Conservation (phyloP, 2,329 filamentous ascomycete genomes). For the Colletotrichum spinosum region DNA sequence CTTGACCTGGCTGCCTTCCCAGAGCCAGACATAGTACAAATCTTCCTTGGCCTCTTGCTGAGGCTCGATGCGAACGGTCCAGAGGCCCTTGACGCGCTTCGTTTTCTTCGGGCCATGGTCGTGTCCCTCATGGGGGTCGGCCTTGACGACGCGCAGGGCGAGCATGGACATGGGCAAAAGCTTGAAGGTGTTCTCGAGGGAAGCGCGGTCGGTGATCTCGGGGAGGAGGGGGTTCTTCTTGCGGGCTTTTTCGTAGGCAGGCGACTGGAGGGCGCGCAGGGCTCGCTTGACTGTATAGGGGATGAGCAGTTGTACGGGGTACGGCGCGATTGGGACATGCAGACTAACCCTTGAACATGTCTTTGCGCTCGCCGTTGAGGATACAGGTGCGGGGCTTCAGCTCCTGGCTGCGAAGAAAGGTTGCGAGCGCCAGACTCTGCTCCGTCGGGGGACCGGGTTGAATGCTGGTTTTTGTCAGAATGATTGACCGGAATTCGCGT, state of each 20-base stretch:
- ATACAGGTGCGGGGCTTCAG: slow-evolving; percentile 93
- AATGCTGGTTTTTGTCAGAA: slow-evolving; percentile 65
- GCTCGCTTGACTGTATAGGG: slow-evolving; percentile 85
- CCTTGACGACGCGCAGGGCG: slow-evolving; percentile 87
- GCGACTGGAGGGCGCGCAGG: slow-evolving; percentile 87
- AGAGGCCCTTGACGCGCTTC: slow-evolving; percentile 94
- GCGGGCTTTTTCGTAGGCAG: slow-evolving; percentile 88
- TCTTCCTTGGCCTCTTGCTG: slow-evolving; percentile 91
- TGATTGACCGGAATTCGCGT: neutral
- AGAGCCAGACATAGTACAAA: slow-evolving; percentile 97
- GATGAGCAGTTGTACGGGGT: neutral
- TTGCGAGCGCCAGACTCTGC: slow-evolving; percentile 87
- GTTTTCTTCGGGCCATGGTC: slow-evolving; percentile 77
- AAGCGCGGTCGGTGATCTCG: slow-evolving; percentile 86
- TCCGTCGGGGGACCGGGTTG: slow-evolving; percentile 86
- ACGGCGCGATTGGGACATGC: neutral
- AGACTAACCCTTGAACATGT: slow-evolving; percentile 91
- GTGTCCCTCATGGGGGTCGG: slow-evolving; percentile 82
- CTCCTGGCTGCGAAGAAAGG: slow-evolving; percentile 85
- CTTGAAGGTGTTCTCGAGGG: slow-evolving; percentile 94
- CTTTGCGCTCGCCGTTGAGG: slow-evolving; percentile 94
- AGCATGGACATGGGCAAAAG: slow-evolving; percentile 94
- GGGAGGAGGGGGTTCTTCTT: slow-evolving; percentile 92
- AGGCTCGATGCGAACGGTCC: slow-evolving; percentile 95
- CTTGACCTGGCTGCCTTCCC: slow-evolving; percentile 93